Evolutionary conservation across 805 yeast genomes (phyloP).

Genomic region (Tetrapisispora taiwanensis): DNA sequence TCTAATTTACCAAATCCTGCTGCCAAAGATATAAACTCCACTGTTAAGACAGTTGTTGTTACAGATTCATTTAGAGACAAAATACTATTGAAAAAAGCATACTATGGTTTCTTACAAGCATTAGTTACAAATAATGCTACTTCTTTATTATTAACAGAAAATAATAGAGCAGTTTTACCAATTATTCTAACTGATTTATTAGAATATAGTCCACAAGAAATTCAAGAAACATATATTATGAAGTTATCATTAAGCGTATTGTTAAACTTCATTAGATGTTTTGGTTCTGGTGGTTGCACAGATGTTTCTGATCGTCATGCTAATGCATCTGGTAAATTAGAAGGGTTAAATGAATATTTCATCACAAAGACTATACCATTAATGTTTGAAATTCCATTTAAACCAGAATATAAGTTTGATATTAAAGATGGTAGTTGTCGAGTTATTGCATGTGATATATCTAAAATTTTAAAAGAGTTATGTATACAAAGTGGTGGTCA

Average conservation of each 20-base stretch:
- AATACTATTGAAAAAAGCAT: constrained; percentile 55
- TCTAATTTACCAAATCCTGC: background rate
- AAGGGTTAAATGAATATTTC: constrained; percentile 61
- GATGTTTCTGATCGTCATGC: constrained; percentile 50
- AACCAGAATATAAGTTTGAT: constrained; percentile 48
- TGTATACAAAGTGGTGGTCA: constrained; percentile 30
- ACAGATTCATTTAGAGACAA: constrained; percentile 62
- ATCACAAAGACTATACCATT: constrained; percentile 58
- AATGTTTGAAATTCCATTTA: constrained; percentile 72
- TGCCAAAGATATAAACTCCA: background rate
- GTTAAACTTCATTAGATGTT: constrained; percentile 46
- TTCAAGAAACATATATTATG: constrained; percentile 52
- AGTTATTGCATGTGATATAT: constrained; percentile 62
- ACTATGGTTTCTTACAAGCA: constrained; percentile 57
- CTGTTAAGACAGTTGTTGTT: constrained; percentile 25
- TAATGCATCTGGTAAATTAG: constrained; percentile 38
- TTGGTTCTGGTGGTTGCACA: constrained; percentile 60
- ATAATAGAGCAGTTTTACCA: constrained; percentile 52
- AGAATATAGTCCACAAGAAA: constrained; percentile 48
- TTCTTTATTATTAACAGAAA: constrained; percentile 61
- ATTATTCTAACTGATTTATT: constrained; percentile 52
- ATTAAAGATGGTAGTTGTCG: constrained; percentile 73
- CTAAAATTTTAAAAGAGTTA: constrained; percentile 56
- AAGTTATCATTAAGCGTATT: constrained; percentile 63
- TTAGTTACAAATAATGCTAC: constrained; percentile 70